A percentile compares a stretch with the other conserved stretches of the same genome.
phyloP scores from a whole-genome alignment of 2,329 filamentous ascomycete species.

The Emergomyces orientalis region DNA sequence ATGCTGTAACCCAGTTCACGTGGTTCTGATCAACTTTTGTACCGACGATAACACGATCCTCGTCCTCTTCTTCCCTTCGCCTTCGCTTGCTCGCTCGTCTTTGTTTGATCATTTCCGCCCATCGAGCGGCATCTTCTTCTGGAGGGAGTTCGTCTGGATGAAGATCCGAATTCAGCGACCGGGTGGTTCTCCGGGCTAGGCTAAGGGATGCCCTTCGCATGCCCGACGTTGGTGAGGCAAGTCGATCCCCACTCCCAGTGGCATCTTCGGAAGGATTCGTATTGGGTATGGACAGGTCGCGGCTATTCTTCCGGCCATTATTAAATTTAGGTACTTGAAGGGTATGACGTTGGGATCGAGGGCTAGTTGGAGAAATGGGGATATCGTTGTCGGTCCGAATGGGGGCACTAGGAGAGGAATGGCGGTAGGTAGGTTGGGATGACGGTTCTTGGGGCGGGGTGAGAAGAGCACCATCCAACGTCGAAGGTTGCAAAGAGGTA shows the following conservation, averaged over 20 bases:
- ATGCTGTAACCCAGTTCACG: slow-evolving; percentile 93
- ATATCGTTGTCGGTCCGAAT: slow-evolving; percentile 10
- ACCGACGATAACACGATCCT: slow-evolving; percentile 79
- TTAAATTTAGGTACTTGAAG: slow-evolving; percentile 70
- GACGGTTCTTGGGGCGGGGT: slow-evolving; percentile 24
- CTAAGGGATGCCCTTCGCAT: slow-evolving; percentile 73
- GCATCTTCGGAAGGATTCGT: slow-evolving; percentile 45
- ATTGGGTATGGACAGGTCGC: slow-evolving; percentile 48
- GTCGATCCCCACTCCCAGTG: slow-evolving; percentile 64
- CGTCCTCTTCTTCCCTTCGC: slow-evolving; percentile 81
- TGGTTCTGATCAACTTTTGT: slow-evolving; percentile 97
- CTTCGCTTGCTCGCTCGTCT: slow-evolving; percentile 82
- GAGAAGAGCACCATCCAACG: slow-evolving; percentile 25
- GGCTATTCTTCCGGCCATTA: slow-evolving; percentile 52
- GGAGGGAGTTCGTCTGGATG: slow-evolving; percentile 73
- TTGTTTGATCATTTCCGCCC: slow-evolving; percentile 86
- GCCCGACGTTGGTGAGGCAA: slow-evolving; percentile 60
- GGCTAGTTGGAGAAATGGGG: slow-evolving; percentile 30
- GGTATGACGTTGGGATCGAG: slow-evolving; percentile 70
- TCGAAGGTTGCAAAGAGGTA: slow-evolving; percentile 25
- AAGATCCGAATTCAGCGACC: slow-evolving; percentile 75
- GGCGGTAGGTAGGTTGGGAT: slow-evolving; percentile 18
- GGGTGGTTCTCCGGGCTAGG: slow-evolving; percentile 68
- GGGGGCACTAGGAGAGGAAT: slow-evolving; percentile 10
- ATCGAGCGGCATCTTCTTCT: slow-evolving; percentile 83